Conservation (phyloP, 768 basidiomycete species). For the Tylopilus sp. region DNA sequence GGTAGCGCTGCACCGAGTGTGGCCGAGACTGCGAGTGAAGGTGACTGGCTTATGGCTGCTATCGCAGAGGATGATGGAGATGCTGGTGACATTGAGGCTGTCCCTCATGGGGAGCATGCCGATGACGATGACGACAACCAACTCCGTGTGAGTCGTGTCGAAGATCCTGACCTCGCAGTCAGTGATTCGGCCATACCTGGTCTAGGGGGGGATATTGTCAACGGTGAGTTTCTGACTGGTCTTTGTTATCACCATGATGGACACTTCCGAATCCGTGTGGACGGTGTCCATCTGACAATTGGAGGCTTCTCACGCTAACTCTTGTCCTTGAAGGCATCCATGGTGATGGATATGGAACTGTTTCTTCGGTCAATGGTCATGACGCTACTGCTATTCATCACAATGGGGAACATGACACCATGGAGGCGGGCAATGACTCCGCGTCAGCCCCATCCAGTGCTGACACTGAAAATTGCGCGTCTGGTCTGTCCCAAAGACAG, state of each 20-base stretch:
- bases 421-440: constrained; percentile 25
- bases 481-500: constrained; percentile 18
- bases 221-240: constrained; percentile 52
- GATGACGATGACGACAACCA: constrained; percentile 45
- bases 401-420: constrained; percentile 12
- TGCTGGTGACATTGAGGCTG: constrained; percentile 53
- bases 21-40: constrained; percentile 63
- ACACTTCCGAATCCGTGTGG: constrained; percentile 39
- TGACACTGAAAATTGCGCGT: constrained; percentile 11
- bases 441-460: constrained; percentile 24
- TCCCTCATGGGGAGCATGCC: constrained; percentile 45
- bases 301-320: constrained; percentile 59
- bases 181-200: constrained; percentile 32
- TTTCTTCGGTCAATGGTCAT: constrained; percentile 30
- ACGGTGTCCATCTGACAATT: constrained; percentile 39
- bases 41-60: constrained; percentile 87
- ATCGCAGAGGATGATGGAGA: constrained; percentile 72
- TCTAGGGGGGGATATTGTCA: constrained; percentile 33
- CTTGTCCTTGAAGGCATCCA: constrained; percentile 40
- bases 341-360: constrained; percentile 35
- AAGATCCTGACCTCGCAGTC: constrained; percentile 37
- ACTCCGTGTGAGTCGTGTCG: constrained; percentile 41
- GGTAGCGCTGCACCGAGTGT: constrained; percentile 66
- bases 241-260: constrained; percentile 39
- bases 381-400: constrained; percentile 13